Evolutionary conservation across 1,284 basidiomycete species (phyloP).

Genomic region (Fomes fomentarius): DNA sequence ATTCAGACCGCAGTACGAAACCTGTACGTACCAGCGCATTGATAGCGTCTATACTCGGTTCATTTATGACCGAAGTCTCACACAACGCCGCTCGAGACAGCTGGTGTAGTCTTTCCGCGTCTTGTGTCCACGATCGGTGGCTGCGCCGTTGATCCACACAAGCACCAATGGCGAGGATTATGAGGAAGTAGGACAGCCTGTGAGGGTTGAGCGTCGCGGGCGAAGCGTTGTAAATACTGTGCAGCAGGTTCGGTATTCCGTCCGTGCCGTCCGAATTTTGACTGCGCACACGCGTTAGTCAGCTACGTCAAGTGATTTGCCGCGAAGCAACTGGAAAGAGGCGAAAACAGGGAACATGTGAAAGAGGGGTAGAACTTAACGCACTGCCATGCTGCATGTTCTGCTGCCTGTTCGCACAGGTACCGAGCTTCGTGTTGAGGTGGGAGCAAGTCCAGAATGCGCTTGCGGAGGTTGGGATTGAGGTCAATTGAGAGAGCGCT

Average conservation of each 20-base stretch:
- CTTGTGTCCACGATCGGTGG: constrained; percentile 49
- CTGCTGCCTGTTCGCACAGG: constrained; percentile 61
- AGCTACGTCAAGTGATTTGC: constrained; percentile 15
- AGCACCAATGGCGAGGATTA: constrained; percentile 63
- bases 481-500: constrained; percentile 52
- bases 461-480: constrained; percentile 51
- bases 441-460: constrained; percentile 62
- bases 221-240: constrained; percentile 62
- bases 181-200: constrained; percentile 62
- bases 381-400: constrained; percentile 73
- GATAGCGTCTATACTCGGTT: constrained; percentile 66
- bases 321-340: constrained; percentile 13
- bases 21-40: constrained; percentile 57
- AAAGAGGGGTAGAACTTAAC: constrained; percentile 32
- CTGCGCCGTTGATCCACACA: constrained; percentile 58
- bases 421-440: constrained; percentile 54
- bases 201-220: constrained; percentile 60
- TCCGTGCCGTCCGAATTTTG: constrained; percentile 69
- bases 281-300: constrained; percentile 38
- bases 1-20: neutral
- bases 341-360: constrained; percentile 9
- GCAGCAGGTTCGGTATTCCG: constrained; percentile 63
- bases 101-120: constrained; percentile 65
- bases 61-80: constrained; percentile 64
- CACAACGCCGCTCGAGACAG: constrained; percentile 61